Evolutionary conservation across 805 yeast species (phyloP).

Genomic region (Myxozyma kluyveri): DNA sequence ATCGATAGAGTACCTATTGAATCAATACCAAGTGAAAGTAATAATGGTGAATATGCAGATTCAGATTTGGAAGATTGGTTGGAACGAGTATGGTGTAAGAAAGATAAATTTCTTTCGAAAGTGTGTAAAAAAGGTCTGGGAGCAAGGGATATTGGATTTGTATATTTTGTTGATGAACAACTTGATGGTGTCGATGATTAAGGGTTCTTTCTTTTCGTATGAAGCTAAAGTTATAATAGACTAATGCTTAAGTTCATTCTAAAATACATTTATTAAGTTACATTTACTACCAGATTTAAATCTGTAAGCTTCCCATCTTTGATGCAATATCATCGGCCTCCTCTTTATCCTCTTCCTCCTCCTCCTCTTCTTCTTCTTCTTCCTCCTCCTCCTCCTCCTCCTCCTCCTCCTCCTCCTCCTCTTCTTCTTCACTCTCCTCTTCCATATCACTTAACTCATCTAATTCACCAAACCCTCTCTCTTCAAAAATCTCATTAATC

Average conservation of each 20-base stretch:
- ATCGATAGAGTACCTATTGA: conserved; percentile 12
- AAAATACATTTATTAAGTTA: background rate
- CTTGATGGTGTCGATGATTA: background rate
- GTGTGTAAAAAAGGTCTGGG: conserved; percentile 54
- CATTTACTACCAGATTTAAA: conserved; percentile 30
- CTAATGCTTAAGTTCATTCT: background rate
- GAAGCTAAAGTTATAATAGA: background rate
- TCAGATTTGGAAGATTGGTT: conserved; percentile 36
- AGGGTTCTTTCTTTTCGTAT: background rate
- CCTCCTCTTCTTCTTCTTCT: conserved; percentile 49
- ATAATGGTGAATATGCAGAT: too few species aligned
- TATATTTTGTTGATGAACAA: conserved; percentile 39
- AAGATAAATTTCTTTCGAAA: conserved; percentile 46
- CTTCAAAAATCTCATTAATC: conserved; percentile 61
- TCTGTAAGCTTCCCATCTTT: conserved; percentile 55
- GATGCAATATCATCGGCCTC: conserved; percentile 45
- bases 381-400: conserved; percentile 37
- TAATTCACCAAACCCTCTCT: conserved; percentile 73
- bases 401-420: conserved; percentile 56
- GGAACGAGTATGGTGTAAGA: conserved; percentile 47
- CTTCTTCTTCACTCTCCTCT: conserved; percentile 60
- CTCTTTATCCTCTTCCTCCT: conserved; percentile 45
- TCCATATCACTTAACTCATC: conserved; percentile 93
- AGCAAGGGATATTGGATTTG: conserved; percentile 23
- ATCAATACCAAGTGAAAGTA: conserved; percentile 38